Percentiles rank a stretch among this genome's conserved stretches.
These are phyloP conservation scores for Nitzschia palea DNA, from an alignment of 108 stramenopile genomes.

Conservation along the genomic window DNA sequence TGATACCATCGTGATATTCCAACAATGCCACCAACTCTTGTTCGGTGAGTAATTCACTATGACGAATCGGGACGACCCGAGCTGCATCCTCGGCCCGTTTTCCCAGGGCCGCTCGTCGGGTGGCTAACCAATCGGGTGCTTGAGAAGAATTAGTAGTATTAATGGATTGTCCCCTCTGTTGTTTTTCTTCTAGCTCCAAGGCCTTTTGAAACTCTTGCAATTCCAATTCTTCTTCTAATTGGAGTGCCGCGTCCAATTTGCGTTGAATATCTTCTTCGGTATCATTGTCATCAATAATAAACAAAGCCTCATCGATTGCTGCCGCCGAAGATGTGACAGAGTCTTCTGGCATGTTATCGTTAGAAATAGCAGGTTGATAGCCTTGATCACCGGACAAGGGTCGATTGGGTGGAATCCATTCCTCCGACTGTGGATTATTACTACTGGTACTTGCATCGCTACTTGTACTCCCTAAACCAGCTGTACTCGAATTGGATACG, in stretches of 20 bases:
- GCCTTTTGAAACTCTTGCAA: constrained; percentile 39
- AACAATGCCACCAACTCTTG: constrained; percentile 62
- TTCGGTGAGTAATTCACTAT: constrained; percentile 56
- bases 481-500: too few species aligned
- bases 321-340: background rate
- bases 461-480: too few species aligned
- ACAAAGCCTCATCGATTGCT: constrained; percentile 26
- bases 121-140: constrained; percentile 72
- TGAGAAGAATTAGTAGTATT: constrained; percentile 18
- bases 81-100: background rate
- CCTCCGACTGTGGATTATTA: too few species aligned
- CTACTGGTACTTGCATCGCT: too few species aligned
- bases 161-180: background rate
- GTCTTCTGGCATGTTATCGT: background rate
- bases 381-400: constrained; percentile 35
- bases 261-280: constrained; percentile 31
- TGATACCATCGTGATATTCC: constrained; percentile 49
- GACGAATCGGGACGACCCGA: constrained; percentile 51
- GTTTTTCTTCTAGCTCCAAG: background rate
- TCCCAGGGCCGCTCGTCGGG: constrained; percentile 48
- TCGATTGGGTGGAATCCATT: constrained; percentile 63
- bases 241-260: constrained; percentile 15
- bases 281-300: constrained; percentile 16
- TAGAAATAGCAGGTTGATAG: background rate
- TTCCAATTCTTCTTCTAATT: constrained; percentile 31